Percentiles rank a stretch among this genome's conserved stretches.
Evolutionary conservation across 73 alveolate genomes (phyloP).

Genomic region (Paramecium pentaurelia): DNA sequence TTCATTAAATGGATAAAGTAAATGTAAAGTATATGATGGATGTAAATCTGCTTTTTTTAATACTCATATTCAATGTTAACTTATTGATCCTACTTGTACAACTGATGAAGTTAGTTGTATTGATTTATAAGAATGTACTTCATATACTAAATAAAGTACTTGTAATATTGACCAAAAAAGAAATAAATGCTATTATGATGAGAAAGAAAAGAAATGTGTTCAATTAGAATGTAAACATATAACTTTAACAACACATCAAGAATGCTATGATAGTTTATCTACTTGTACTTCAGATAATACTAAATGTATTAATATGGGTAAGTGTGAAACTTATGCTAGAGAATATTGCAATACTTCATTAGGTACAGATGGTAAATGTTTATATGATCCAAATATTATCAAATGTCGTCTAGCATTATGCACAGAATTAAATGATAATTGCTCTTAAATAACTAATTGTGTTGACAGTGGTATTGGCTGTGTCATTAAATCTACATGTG

Average conservation of each 20-base stretch:
- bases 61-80: not conserved
- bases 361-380: constrained; percentile 17
- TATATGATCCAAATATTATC: not conserved
- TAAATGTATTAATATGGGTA: not conserved
- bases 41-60: not conserved
- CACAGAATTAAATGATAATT: not conserved
- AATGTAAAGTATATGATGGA: not conserved
- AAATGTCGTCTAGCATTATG: not conserved
- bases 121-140: not conserved
- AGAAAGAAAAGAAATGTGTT: not conserved
- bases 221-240: not conserved
- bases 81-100: not conserved
- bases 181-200: not conserved
- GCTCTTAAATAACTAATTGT: not conserved
- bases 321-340: not conserved
- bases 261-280: not conserved
- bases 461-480: constrained; percentile 1
- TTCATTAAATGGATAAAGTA: not conserved
- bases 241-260: not conserved
- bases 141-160: not conserved
- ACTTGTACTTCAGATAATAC: constrained; percentile 1
- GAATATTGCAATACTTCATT: not conserved
- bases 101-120: not conserved
- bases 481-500: not conserved
- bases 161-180: not conserved